phyloP scores from a whole-genome alignment of 805 yeast genomes.

The Myxozyma monticola region DNA sequence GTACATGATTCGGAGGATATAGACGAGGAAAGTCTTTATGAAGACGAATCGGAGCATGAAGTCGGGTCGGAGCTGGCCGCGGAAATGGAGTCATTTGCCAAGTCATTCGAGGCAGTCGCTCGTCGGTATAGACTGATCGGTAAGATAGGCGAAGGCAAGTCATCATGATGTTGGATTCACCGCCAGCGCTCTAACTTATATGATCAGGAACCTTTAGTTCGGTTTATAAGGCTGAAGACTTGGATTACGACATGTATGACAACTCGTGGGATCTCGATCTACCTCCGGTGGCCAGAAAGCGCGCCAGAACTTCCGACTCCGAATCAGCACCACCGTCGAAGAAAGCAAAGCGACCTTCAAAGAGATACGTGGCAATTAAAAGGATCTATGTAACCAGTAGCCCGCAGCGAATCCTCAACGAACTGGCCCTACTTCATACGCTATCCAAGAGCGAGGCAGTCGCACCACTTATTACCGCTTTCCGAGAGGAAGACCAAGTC shows the following conservation, averaged over 20 bases:
- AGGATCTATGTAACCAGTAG: slow-evolving; percentile 94
- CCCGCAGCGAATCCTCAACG: slow-evolving; percentile 87
- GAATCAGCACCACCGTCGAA: slow-evolving; percentile 1
- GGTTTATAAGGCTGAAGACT: slow-evolving; percentile 62
- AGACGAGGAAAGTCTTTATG: slow-evolving; percentile 11
- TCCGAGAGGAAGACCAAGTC: slow-evolving; percentile 87
- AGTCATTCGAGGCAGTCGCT: slow-evolving; percentile 55
- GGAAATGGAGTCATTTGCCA: slow-evolving; percentile 57
- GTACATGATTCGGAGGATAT: slow-evolving; percentile 15
- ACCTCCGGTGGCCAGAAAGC: slow-evolving; percentile 39
- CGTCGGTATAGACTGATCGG: slow-evolving; percentile 53
- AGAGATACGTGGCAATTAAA: slow-evolving; percentile 72
- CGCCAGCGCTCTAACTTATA: too few species aligned
- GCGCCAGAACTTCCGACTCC: slow-evolving; percentile 23
- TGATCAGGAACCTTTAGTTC: slow-evolving; percentile 57
- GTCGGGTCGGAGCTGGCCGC: slow-evolving; percentile 52
- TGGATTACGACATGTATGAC: slow-evolving; percentile 40
- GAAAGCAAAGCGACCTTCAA: slow-evolving; percentile 28
- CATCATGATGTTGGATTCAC: too few species aligned
- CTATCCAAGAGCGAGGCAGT: slow-evolving; percentile 58
- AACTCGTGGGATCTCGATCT: slow-evolving; percentile 36
- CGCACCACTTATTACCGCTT: slow-evolving; percentile 86
- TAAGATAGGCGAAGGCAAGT: slow-evolving; percentile 55
- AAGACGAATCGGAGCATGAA: slow-evolving; percentile 15
- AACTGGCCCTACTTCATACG: slow-evolving; percentile 71